Base-by-base conservation (phyloP, 805 yeast genomes). In the Candida michaelii region DNA sequence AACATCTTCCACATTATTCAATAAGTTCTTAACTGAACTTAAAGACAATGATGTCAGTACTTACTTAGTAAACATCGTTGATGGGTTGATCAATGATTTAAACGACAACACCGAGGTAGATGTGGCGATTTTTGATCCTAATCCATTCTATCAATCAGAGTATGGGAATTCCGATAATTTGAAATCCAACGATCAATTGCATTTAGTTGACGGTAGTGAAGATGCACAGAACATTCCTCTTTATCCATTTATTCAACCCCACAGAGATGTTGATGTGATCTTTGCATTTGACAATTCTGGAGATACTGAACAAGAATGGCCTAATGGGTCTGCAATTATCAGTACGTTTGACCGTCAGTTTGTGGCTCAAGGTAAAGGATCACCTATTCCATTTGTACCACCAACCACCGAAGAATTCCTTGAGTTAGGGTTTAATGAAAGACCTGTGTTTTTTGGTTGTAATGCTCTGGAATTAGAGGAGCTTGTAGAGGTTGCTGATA, bases 391-490 rank as follows among this genome's bases (percentile, higher is more conserved):
- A 8, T 77, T 82, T 52, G 90, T 89, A 40, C 96, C 96, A 15
- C 86, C 79, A 54, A 66, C 62, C 14, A 31, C 36, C 12, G 65
- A 75, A 36, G 73, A 88, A 1, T 85, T 87, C 59, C 56, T 80
- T n/a, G 72, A 74, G 42, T 54, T 66, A 49, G 83, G 84, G 40
- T 69, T 86, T 45, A 79, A 86, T 18, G 69, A 81, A 16, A 73
- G 65, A 46, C 96, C 96, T 35, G 74, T 82, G 1, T 88, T 89
- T 65, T 89, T 89, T 62, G 96, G 96, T 23, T 88, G 96, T 63
- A 74, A 85, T 55, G 73, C 87, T 3, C 51, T 64, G 1, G 82
- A 82, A 54, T 65, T 83, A 55, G 79, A 88, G 3, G 67, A 63
- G n/a, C 67, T 83, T 51, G 43, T 51, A 7, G 55, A 71, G 2